These are phyloP conservation scores for Lactarius tabidus DNA, from an alignment of 768 basidiomycete species.

Conservation along the genomic window DNA sequence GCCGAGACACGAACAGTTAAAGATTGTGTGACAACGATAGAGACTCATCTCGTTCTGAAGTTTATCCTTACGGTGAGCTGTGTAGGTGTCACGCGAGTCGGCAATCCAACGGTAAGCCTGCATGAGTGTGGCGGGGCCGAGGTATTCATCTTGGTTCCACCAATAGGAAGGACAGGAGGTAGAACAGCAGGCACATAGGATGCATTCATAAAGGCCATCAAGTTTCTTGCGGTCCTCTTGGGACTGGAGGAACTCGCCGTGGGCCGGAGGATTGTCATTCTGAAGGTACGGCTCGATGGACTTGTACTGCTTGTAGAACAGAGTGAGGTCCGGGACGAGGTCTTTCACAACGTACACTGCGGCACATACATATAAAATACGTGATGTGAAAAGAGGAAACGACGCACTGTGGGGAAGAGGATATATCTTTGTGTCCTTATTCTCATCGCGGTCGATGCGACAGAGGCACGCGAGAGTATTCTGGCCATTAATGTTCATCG, in stretches of 20 bases:
- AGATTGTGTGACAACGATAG: constrained; percentile 98
- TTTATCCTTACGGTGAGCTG: constrained; percentile 78
- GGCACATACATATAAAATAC: neutral
- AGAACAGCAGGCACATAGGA: constrained; percentile 95
- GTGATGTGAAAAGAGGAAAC: neutral
- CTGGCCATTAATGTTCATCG: constrained; percentile 98
- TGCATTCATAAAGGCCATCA: constrained; percentile 93
- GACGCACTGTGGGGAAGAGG: constrained; percentile 91
- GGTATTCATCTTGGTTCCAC: constrained; percentile 99
- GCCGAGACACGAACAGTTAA: constrained; percentile 62
- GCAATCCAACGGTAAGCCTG: constrained; percentile 98
- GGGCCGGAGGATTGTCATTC: constrained; percentile 84
- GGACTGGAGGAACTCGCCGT: constrained; percentile 86
- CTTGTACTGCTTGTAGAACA: constrained; percentile 99
- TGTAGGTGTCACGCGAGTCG: constrained; percentile 86
- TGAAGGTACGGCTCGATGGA: constrained; percentile 96
- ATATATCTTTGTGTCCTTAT: constrained; percentile 86
- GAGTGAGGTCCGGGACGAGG: constrained; percentile 86
- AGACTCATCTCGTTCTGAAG: constrained; percentile 95
- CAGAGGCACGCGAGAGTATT: constrained; percentile 98
- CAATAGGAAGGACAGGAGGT: constrained; percentile 97
- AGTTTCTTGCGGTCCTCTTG: constrained; percentile 91
- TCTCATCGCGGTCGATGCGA: constrained; percentile 75
- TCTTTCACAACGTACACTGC: constrained; percentile 99
- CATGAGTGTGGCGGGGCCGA: constrained; percentile 95